Base-by-base conservation (phyloP, 441 rosid species). In the Biscutella laevigata region DNA sequence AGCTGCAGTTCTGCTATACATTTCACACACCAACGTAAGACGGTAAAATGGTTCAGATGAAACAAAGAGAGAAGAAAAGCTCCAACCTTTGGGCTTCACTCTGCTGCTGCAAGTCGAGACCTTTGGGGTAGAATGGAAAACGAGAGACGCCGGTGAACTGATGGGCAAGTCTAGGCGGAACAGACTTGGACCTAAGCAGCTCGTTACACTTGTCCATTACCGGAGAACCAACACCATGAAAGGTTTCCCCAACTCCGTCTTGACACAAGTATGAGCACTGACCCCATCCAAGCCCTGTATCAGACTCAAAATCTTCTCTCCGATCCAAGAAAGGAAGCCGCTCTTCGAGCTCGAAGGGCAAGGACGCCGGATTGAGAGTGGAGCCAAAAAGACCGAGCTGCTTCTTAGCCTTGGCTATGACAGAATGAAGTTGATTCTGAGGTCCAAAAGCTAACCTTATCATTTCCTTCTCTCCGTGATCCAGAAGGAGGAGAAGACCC, bases 401-500 rank as follows among this genome's bases (percentile, higher is more conserved):
- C 32, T 60, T 41, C 66, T 79, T 79, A 53, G 82, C 85, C 50
- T 70, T 72, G 57, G 71, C 53, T 46, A 74, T 68, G 55, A 70
- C 60, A 52, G 67, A 59, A 35, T 55, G 80, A 42, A 79, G 63
- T 21, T 70, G 71, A 9, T 75, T 47, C 36, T 76, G 79, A 8
- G 85, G 80, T 7, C 78, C 82, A 22, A 70, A 69, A 14, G 78
- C 82, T 36, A 79, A 61, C 32, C 85, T 71, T 36, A 71, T 68
- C 71, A 76, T 70, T 66, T 74, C 82, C 59, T 76, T 68, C 40
- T 79, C 85, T 0, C 74, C 78, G 21, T 68, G 67, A 71, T 74
- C 85, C 61, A 76, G 82, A 30, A 76, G 71, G 19, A 79, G 74
- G 39, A 79, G 72, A 50, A 69, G 73, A 36, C 85, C 85, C 74